Conservation (phyloP, 768 basidiomycete species). For the Rhodotorula diobovata region DNA sequence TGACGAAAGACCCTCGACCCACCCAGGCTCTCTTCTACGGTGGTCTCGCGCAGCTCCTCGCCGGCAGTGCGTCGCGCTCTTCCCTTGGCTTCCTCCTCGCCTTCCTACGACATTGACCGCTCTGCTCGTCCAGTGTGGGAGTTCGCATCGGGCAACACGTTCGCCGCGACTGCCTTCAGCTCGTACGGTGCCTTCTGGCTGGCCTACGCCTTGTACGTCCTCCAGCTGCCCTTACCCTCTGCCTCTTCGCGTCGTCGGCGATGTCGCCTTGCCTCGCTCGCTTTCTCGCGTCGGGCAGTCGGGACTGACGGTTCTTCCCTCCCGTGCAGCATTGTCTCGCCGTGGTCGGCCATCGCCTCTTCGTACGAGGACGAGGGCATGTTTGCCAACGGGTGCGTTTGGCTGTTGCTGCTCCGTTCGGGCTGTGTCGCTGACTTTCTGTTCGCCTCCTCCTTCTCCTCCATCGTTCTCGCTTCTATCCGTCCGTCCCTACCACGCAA, state of each 20-base stretch:
- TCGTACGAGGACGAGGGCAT: constrained; percentile 55
- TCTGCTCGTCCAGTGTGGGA: constrained; percentile 41
- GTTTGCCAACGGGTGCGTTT: constrained; percentile 50
- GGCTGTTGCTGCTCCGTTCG: too few relatives aligned
- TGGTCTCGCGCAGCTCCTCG: constrained; percentile 41
- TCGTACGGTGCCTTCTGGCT: constrained; percentile 84
- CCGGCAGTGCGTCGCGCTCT: constrained; percentile 31
- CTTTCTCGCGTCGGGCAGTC: background rate
- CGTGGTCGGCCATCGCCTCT: constrained; percentile 58
- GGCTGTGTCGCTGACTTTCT: constrained; percentile 59
- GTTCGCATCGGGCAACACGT: constrained; percentile 49
- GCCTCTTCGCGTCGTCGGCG: too few relatives aligned
- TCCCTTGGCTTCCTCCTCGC: background rate
- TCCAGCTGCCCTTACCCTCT: background rate
- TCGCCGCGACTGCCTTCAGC: constrained; percentile 33
- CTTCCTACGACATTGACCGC: background rate
- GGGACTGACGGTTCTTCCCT: too few relatives aligned
- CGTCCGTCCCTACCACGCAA: too few relatives aligned
- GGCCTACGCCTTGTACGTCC: constrained; percentile 43
- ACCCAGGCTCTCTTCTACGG: constrained; percentile 1
- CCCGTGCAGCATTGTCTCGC: constrained; percentile 63
- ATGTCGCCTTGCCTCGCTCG: background rate
- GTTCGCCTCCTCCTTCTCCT: constrained; percentile 22
- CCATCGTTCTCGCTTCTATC: too few relatives aligned
- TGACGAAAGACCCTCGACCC: too few relatives aligned